Percentiles rank a stretch among this genome's conserved stretches.
These are phyloP conservation scores for Cryptococcus maquisensis DNA, from an alignment of 1,284 basidiomycete species.

Conservation along the genomic window DNA sequence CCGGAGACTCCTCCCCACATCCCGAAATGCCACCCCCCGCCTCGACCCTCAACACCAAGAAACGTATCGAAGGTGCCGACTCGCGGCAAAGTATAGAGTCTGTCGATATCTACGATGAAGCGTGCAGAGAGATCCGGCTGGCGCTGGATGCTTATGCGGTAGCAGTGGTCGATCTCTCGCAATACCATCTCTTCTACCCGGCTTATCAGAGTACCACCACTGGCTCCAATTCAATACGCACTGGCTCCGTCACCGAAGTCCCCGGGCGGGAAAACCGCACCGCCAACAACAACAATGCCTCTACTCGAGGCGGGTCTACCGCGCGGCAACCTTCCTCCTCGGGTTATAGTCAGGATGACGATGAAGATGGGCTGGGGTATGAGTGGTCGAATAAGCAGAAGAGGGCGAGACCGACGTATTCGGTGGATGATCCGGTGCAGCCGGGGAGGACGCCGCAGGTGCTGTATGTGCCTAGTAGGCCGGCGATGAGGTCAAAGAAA, in stretches of 20 bases:
- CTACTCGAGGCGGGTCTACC: conserved; percentile 3
- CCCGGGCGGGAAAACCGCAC: background rate
- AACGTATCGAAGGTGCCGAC: conserved; percentile 27
- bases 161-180: conserved; percentile 36
- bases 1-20: background rate
- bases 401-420: conserved; percentile 22
- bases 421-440: conserved; percentile 24
- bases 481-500: background rate
- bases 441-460: conserved; percentile 35
- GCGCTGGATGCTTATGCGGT: conserved; percentile 39
- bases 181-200: conserved; percentile 43
- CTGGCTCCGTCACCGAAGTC: conserved; percentile 1
- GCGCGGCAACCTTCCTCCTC: background rate
- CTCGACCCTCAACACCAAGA: conserved; percentile 4
- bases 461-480: conserved; percentile 26
- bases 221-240: conserved; percentile 17
- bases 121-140: conserved; percentile 33
- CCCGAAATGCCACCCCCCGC: background rate
- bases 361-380: conserved; percentile 17
- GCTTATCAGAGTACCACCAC: conserved; percentile 28
- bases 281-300: conserved; percentile 1
- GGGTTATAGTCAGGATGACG: background rate
- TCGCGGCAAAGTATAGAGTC: conserved; percentile 12
- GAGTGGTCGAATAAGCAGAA: conserved; percentile 13
- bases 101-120: conserved; percentile 35